These are phyloP conservation scores for Zymoseptoria brevis DNA, from an alignment of 2,329 filamentous ascomycete genomes.

Conservation along the genomic window DNA sequence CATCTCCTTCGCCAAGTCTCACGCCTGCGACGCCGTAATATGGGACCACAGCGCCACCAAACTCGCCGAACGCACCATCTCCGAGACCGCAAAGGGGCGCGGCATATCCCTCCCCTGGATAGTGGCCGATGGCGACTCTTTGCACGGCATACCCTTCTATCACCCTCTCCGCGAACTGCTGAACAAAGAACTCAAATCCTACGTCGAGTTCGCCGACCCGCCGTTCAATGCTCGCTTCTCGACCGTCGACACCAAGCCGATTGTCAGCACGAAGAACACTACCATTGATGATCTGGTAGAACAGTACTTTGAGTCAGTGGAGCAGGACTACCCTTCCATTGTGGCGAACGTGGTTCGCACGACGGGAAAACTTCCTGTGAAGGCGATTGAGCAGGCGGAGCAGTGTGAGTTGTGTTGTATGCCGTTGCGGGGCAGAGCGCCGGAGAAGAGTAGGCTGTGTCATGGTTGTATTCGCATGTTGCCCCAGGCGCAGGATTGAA, in stretches of 20 bases:
- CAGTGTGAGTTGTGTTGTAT: conserved; percentile 63
- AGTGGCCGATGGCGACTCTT: conserved; percentile 63
- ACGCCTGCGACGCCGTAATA: conserved; percentile 61
- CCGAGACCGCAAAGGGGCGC: conserved; percentile 84
- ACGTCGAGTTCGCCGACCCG: conserved; percentile 39
- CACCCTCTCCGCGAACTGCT: conserved; percentile 81
- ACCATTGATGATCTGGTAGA: conserved; percentile 88
- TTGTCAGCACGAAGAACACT: conserved; percentile 62
- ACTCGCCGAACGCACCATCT: conserved; percentile 75
- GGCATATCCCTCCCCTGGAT: conserved; percentile 78
- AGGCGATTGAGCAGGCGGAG: conserved; percentile 27
- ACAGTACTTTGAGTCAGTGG: conserved; percentile 80
- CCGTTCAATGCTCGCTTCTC: conserved; percentile 33
- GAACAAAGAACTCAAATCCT: conserved; percentile 67
- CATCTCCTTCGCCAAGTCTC: conserved; percentile 52
- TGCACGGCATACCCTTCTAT: conserved; percentile 54
- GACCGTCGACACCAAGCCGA: conserved; percentile 26
- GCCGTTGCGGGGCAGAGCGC: conserved; percentile 41
- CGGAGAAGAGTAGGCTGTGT: conserved; percentile 44
- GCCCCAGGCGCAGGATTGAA: conserved; percentile 7
- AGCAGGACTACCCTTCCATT: conserved; percentile 78
- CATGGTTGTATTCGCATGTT: conserved; percentile 55
- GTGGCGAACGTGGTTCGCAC: conserved; percentile 94
- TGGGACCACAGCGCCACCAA: conserved; percentile 82
- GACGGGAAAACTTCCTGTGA: conserved; percentile 65